Evolutionary conservation across 768 basidiomycete species (phyloP), one percentile per base, ranked within the genome.

Genomic region (Tricholoma saponaceum): DNA sequence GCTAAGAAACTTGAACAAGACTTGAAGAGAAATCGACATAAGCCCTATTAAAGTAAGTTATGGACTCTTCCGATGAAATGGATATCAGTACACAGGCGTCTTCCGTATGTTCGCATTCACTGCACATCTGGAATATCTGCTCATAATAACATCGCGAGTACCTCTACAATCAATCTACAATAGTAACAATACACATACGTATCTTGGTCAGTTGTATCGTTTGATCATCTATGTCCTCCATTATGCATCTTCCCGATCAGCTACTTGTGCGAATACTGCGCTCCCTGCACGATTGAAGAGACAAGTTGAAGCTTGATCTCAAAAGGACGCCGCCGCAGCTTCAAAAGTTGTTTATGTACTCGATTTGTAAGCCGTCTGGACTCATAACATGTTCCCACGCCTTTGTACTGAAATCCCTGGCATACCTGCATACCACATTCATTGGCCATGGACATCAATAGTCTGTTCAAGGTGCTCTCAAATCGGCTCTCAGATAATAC

Each of bases 1-100:
- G 96, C 95, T 12, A 89, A 86, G 70, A 83, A 90, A 69, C 78
- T 98, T 44, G 95, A 97, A 70, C 89, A 84, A 72, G 87, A 96
- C 63, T 68, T 92, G 73, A 95, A 95, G 84, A 92, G 92, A 80
- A 93, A 93, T 71, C 88, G 85, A 60, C 79, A 81, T 73, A 91
- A 89, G 70, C 90, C 91, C n/a, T 94, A 94, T 72, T 94, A 72
- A 72, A 64, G 46, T 35, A 9, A 28, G 47, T 49, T n/a, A 37
- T 39, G 55, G 49, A 39, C 25, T 37, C 23, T 49, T 16, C 18
- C 7, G 10, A 10, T 16, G 4, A 14, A 37, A 14, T 43, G 6
- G 41, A 43, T 22, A 22, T 44, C 22, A 10, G 13, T 26, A 22
- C 37, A 50, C 37, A 32, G 23, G 32, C 37, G 44, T 59, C 41